Evolutionary conservation across 495 filamentous ascomycete species (phyloP).

Genomic region (Glarea lozoyensis): DNA sequence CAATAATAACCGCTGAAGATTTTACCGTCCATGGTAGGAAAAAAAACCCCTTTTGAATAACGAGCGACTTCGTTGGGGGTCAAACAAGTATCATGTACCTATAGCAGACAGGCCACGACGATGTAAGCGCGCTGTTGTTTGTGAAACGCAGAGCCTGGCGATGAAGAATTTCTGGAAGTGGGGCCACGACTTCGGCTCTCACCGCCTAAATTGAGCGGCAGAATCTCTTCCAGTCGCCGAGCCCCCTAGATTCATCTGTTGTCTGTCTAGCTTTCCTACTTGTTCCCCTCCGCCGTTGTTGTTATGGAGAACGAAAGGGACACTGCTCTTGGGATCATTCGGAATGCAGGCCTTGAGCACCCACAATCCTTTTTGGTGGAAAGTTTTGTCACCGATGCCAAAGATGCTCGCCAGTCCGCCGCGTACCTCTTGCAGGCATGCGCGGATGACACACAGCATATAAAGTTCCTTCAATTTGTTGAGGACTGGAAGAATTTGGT

Average conservation of each 20-base stretch:
- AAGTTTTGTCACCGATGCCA: background rate
- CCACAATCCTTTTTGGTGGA: slow-evolving; percentile 2
- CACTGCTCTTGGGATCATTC: background rate
- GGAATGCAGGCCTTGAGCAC: background rate
- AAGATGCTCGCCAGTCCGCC: background rate
- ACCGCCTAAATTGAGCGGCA: background rate
- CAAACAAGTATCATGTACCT: too few relatives aligned
- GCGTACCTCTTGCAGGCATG: background rate
- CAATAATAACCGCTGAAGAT: too few relatives aligned
- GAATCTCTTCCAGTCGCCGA: background rate
- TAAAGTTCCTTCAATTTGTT: background rate
- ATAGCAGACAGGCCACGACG: too few relatives aligned
- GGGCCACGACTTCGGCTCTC: too few relatives aligned
- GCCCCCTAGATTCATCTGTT: background rate
- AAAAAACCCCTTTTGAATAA: too few relatives aligned
- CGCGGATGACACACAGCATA: background rate
- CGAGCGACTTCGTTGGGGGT: too few relatives aligned
- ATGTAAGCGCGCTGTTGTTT: background rate
- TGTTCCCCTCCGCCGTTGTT: background rate
- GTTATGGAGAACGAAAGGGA: background rate
- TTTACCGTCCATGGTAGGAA: too few relatives aligned
- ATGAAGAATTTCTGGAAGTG: too few relatives aligned
- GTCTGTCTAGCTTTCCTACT: background rate
- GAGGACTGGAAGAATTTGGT: slow-evolving; percentile 1
- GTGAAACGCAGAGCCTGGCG: too few relatives aligned